A percentile compares a stretch with the other conserved stretches of the same genome.
These are phyloP conservation scores for Graphiopsis chlorocephala DNA, from an alignment of 2,329 filamentous ascomycete genomes.

Conservation along the genomic window DNA sequence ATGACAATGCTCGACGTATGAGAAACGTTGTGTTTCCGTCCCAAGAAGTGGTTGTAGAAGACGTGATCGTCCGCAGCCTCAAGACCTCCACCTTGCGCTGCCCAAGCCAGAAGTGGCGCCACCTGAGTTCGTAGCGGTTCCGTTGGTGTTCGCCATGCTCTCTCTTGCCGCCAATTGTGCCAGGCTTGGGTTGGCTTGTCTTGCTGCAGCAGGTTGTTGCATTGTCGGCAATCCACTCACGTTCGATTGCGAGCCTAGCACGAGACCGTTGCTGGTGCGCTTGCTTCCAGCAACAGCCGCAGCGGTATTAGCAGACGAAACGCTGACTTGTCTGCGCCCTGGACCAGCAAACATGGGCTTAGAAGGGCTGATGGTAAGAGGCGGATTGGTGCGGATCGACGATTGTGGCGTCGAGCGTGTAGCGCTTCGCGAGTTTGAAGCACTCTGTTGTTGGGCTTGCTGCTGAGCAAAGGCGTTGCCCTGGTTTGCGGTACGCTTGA, in stretches of 20 bases:
- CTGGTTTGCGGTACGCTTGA: slow-evolving; percentile 15
- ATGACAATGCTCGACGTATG: not conserved
- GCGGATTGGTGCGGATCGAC: not conserved
- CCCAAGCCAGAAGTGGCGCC: slow-evolving; percentile 4
- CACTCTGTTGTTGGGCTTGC: slow-evolving; percentile 18
- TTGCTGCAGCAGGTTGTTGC: slow-evolving; percentile 1
- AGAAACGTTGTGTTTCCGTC: not conserved
- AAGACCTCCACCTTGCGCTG: slow-evolving; percentile 12
- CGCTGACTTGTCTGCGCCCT: slow-evolving; percentile 26
- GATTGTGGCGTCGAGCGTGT: slow-evolving; percentile 7
- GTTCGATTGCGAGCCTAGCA: slow-evolving; percentile 17
- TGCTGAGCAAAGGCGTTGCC: slow-evolving; percentile 29
- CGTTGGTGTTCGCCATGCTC: slow-evolving; percentile 23
- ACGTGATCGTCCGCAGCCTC: not conserved
- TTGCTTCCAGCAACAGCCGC: slow-evolving; percentile 29
- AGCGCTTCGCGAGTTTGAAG: not conserved
- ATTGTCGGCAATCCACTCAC: slow-evolving; percentile 3
- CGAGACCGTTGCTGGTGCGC: slow-evolving; percentile 25
- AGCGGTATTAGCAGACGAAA: slow-evolving; percentile 19
- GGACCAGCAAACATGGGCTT: not conserved
- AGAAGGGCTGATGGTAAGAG: slow-evolving; percentile 3
- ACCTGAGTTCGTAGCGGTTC: slow-evolving; percentile 7
- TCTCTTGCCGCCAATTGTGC: slow-evolving; percentile 28
- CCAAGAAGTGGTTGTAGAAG: not conserved
- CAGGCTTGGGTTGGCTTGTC: slow-evolving; percentile 17